Evolutionary conservation across 2,329 filamentous ascomycete species (phyloP), one percentile per base, ranked within the genome.

Genomic region (Phoma sp.): DNA sequence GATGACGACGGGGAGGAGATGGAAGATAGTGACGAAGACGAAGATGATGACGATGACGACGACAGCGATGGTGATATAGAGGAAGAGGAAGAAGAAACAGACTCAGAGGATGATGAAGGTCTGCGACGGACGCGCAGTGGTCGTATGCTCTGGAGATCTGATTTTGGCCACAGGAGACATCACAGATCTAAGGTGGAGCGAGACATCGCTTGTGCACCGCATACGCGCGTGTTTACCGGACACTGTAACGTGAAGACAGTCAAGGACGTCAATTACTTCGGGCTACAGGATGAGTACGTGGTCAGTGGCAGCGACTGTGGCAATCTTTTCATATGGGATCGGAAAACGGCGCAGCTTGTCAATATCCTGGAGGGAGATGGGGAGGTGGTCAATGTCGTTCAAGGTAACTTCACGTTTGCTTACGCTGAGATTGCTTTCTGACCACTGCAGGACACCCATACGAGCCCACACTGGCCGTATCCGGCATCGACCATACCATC

Each of bases 191-290:
- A 78, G 14, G 82, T 87, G 13, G 83, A 86, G 56, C 65, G 72
- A 0, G 70, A 84, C 46, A 78, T 84, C 5, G 82, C 83, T 11
- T 86, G 83, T 62, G 79, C 76, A 14, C 75, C 82, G 2, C 83
- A 86, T 59, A 85, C 81, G 2, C 81, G 81, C 35, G 71, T 79
- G 18, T 89, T 87, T 66, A 77, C 78, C 3, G 86, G 86, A 2
- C 86, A 89, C 68, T 88, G 86, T 74, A 88, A 88, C 60, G 80
- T 86, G 47, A 81, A 84, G 59, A 88, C 85, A 1, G 85, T 89
- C 61, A 89, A 89, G 63, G 86, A 89, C 64, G 84, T 88, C 55
- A 88, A 88, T 57, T 89, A 83, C 72, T 88, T 86, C 58, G 86
- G 86, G 0, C 72, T 87, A 33, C 76, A 87, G 54, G 87, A 89